Percentiles rank a stretch among this genome's conserved stretches.
These are phyloP conservation scores for Orychophragmus violaceus DNA, from an alignment of 345 rosid genomes.

Conservation along the genomic window DNA sequence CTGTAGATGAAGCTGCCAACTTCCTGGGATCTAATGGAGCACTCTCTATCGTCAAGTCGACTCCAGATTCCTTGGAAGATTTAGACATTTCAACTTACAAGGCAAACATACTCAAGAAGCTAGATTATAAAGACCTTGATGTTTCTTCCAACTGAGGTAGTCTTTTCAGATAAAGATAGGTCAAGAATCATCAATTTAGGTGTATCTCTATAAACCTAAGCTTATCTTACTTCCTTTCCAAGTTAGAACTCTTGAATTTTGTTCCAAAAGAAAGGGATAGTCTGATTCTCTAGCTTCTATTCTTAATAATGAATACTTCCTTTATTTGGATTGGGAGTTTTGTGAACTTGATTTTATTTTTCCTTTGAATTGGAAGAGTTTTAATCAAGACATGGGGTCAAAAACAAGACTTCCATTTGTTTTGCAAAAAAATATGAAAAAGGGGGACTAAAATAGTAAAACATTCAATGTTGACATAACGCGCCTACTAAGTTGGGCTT, in stretches of 20 bases:
- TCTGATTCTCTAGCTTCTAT: neutral
- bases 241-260: slow-evolving; percentile 7
- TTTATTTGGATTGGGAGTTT: too few species aligned
- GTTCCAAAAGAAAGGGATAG: neutral
- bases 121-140: slow-evolving; percentile 43
- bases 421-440: too few species aligned
- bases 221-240: slow-evolving; percentile 8
- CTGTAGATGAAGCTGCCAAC: slow-evolving; percentile 69
- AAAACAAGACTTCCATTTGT: too few species aligned
- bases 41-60: slow-evolving; percentile 44
- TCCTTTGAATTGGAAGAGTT: too few species aligned
- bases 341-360: too few species aligned
- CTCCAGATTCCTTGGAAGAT: slow-evolving; percentile 48
- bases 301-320: too few species aligned
- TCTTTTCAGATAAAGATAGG: neutral
- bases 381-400: too few species aligned
- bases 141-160: slow-evolving; percentile 17
- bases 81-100: slow-evolving; percentile 48
- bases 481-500: neutral
- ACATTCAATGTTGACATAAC: too few species aligned
- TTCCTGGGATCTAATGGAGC: slow-evolving; percentile 60
- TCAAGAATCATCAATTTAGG: neutral
- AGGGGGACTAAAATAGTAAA: too few species aligned
- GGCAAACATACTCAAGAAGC: slow-evolving; percentile 57
- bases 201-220: neutral